Conservation (phyloP, 768 basidiomycete species). For the Amanita jacksonii region DNA sequence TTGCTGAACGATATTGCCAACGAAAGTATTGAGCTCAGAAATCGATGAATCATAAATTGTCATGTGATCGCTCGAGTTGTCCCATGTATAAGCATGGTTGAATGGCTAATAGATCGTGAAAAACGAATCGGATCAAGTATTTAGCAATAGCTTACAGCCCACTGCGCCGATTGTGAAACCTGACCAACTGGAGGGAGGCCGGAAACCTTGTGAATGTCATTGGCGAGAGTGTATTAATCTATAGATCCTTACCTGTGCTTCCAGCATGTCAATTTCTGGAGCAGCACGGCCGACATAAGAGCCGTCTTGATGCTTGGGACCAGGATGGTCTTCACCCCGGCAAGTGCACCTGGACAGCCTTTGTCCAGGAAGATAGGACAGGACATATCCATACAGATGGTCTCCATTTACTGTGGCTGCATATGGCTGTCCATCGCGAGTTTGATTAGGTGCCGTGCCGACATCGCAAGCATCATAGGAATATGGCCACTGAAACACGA, state of each 20-base stretch:
- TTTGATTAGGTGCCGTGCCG: conserved; percentile 73
- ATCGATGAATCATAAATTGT: conserved; percentile 43
- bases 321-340: conserved; percentile 67
- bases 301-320: conserved; percentile 61
- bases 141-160: conserved; percentile 40
- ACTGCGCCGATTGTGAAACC: conserved; percentile 78
- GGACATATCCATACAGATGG: conserved; percentile 20
- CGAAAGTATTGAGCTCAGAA: conserved; percentile 50
- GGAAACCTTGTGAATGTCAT: conserved; percentile 20
- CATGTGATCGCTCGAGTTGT: conserved; percentile 47
- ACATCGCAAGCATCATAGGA: conserved; percentile 74
- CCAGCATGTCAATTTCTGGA: conserved; percentile 84
- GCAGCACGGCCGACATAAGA: conserved; percentile 70
- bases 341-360: conserved; percentile 79
- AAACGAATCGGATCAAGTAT: conserved; percentile 4
- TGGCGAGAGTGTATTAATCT: conserved; percentile 5
- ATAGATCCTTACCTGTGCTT: conserved; percentile 45
- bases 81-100: conserved; percentile 59
- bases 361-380: conserved; percentile 73
- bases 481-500: conserved; percentile 56
- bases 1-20: conserved; percentile 66
- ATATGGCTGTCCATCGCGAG: conserved; percentile 50
- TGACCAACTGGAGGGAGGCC: conserved; percentile 44
- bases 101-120: conserved; percentile 41
- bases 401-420: conserved; percentile 55